Percentiles rank a stretch among this genome's conserved stretches.
Evolutionary conservation across 129 eudicot genomes (phyloP).

Genomic region (Ambrosia trifida): DNA sequence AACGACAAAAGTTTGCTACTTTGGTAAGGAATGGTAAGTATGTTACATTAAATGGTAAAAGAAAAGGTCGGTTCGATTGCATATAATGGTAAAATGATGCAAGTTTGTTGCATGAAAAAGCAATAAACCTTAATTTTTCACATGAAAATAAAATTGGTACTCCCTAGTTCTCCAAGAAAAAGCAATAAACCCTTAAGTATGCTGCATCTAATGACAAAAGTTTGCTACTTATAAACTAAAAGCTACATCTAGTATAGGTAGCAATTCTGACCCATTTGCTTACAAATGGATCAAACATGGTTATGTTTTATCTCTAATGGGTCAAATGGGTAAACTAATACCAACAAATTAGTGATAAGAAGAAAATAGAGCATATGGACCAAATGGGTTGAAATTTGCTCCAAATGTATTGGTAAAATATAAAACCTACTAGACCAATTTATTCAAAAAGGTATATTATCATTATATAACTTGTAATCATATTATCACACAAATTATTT

Average conservation of each 20-base stretch:
- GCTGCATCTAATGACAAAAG: too few species aligned
- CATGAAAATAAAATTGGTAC: background rate
- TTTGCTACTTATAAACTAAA: too few species aligned
- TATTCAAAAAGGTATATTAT: background rate
- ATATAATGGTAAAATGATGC: background rate
- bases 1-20: background rate
- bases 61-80: background rate
- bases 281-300: background rate
- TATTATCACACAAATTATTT: background rate
- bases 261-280: constrained; percentile 6
- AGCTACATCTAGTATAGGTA: constrained; percentile 3
- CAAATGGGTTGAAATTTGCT: background rate
- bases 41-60: too few species aligned
- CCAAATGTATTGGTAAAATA: background rate
- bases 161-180: background rate
- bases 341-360: too few species aligned
- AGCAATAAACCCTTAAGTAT: too few species aligned
- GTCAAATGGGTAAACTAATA: constrained; percentile 6
- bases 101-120: background rate
- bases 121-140: too few species aligned
- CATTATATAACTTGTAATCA: background rate
- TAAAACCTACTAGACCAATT: background rate
- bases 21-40: background rate
- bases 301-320: background rate
- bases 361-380: constrained; percentile 5